Evolutionary conservation across 805 yeast species (phyloP), one percentile per base, ranked within the genome.

Genomic region (Kuraishia piskuri): DNA sequence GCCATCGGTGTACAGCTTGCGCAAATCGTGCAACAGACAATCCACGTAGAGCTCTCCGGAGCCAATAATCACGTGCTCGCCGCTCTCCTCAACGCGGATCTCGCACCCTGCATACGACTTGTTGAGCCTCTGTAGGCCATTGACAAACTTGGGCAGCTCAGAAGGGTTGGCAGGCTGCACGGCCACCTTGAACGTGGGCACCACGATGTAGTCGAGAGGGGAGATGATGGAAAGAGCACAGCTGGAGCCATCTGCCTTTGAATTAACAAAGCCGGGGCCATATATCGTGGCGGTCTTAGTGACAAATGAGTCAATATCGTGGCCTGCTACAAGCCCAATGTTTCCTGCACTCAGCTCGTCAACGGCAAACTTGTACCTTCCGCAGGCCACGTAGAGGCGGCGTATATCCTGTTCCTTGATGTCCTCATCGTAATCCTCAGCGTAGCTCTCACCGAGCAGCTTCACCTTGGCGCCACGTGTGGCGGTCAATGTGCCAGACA

Each of bases 41-140:
- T 94, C 98, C 68, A 94, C 65, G 62, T 88, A 89, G 19, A 92
- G 61, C 63, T 94, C 98, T 6, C 99, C 99, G 9, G 89, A 80
- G 0, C 94, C 97, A 24, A 83, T 62, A 0, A 94, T 65, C 1
- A 83, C 82, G 63, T 86, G 89, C 60, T 90, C 97, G 1, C 97
- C 97, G 51, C 91, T 86, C 58, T 88, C 96, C 64, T 90, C 96
- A 1, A 86, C 89, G 57, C 77, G 81, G n/a, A 88, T 71, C 21
- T 76, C 76, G 40, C 83, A 74, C 2, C 90, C 85, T 9, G 86
- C 76, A 62, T 88, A 91, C 0, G 84, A 71, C 58, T 78, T 79
- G 59, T 77, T 77, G 25, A 88, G 69, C 53, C 74, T 78, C 54
- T 86, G 74, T 50, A 94, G 69, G 0, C 90, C 91, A n/a, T 80